Evolutionary conservation across 306 rosid species (phyloP), one percentile per base, ranked within the genome.

Genomic region (Morella rubra): DNA sequence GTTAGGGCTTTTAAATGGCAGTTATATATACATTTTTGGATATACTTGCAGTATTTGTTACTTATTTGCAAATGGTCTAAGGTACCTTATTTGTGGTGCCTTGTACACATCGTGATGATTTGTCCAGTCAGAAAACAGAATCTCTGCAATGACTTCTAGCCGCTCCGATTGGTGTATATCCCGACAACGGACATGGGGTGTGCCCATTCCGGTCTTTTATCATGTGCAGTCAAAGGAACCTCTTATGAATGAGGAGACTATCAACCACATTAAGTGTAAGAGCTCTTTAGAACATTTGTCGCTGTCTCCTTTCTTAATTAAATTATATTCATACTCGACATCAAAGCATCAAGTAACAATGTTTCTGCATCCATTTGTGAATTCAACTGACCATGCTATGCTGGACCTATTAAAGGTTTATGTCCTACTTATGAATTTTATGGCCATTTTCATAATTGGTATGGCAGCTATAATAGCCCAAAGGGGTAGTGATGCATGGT

Each of bases 401-500:
- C 55, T 83, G 47, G 76, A 73, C 70, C 73, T 60, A 8, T 54
- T 51, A 75, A 77, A 49, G 20, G 65, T 52, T 73, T 59, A 47
- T 44, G 37, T 67, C 20, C 74, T 74, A 66, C 74, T 60, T 66
- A 47, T 1, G 9, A 46, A 49, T 8, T 45, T 73, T 70, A 22
- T 55, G 19, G 71, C 71, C 73, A 58, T 69, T 76, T 45, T 62
- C 76, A 75, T 80, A 69, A 41, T 78, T 81, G 83, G 61, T 77
- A 53, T 81, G 75, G 79, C 91, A 96, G 98, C 93, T 76, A 89
- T 96, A 84, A 82, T 96, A 77, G 86, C 98, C 55, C 86, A 87
- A 78, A 96, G 88, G 91, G 99, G 99, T 74, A 91, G 99, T 83
- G 99, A 96, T 85, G 99, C 98, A 51, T 96, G 99, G 99, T 96